These are phyloP conservation scores for Stachybotrys chlorohalonatus DNA, from an alignment of 2,329 filamentous ascomycete genomes.

Conservation along the genomic window DNA sequence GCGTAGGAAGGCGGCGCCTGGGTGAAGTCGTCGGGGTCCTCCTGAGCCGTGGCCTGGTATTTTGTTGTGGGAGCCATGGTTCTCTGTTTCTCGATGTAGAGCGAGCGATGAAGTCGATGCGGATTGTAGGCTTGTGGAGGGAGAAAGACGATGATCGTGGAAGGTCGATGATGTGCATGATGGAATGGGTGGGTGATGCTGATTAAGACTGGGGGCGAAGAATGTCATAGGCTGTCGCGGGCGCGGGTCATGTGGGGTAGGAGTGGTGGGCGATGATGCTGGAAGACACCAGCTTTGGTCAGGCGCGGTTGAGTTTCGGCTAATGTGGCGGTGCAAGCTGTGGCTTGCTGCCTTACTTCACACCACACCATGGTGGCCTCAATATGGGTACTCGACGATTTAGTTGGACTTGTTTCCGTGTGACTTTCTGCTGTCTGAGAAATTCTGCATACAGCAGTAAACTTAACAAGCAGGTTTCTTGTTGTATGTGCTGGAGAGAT, in stretches of 20 bases:
- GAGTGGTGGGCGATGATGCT: background rate
- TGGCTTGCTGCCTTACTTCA: slow-evolving; percentile 2
- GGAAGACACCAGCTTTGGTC: background rate
- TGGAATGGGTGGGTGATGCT: background rate
- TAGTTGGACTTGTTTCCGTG: too few species aligned
- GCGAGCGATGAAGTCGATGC: background rate
- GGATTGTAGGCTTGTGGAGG: background rate
- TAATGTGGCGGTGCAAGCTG: slow-evolving; percentile 9
- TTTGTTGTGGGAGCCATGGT: slow-evolving; percentile 68
- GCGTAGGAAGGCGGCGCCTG: slow-evolving; percentile 77
- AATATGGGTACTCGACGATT: too few species aligned
- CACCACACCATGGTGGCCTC: too few species aligned
- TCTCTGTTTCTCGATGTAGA: background rate
- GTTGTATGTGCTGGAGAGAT: too few species aligned
- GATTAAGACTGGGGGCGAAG: background rate
- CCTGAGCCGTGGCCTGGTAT: slow-evolving; percentile 74
- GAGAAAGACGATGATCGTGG: slow-evolving; percentile 6
- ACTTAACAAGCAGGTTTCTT: too few species aligned
- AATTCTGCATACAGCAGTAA: too few species aligned
- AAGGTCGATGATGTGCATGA: slow-evolving; percentile 12
- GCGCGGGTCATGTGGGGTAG: slow-evolving; percentile 5
- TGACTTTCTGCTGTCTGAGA: too few species aligned
- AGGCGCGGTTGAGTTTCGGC: background rate
- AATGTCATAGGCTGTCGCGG: slow-evolving; percentile 6
- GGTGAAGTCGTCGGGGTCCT: slow-evolving; percentile 76